phyloP scores from a whole-genome alignment of 495 filamentous ascomycete genomes.

The Penicillium atrosanguineum region DNA sequence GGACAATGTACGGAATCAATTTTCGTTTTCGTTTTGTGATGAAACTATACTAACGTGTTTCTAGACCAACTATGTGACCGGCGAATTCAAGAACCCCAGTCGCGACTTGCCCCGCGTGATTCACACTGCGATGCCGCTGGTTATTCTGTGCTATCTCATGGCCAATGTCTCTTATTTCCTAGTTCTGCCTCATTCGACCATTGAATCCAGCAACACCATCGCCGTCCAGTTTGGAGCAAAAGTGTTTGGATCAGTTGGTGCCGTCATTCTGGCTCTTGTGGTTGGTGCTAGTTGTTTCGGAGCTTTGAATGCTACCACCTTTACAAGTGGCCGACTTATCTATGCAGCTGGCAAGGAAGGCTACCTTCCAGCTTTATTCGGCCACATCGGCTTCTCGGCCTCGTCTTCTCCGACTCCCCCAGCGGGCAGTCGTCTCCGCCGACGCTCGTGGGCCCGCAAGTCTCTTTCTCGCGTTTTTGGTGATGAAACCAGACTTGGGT shows the following conservation, averaged over 20 bases:
- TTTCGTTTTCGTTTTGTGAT: not conserved
- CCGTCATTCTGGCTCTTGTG: slow-evolving; percentile 82
- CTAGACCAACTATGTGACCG: slow-evolving; percentile 94
- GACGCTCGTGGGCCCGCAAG: slow-evolving; percentile 57
- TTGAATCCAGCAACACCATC: slow-evolving; percentile 85
- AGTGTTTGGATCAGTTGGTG: slow-evolving; percentile 81
- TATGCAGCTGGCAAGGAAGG: slow-evolving; percentile 96
- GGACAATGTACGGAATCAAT: slow-evolving; percentile 77
- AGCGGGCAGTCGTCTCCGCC: slow-evolving; percentile 46
- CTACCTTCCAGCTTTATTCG: slow-evolving; percentile 82
- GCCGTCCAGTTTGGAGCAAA: slow-evolving; percentile 90
- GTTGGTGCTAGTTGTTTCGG: slow-evolving; percentile 88
- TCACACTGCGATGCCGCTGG: slow-evolving; percentile 93
- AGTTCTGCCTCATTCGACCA: slow-evolving; percentile 76
- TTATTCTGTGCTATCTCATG: slow-evolving; percentile 85
- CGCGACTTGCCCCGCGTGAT: slow-evolving; percentile 93
- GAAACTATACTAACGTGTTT: not conserved
- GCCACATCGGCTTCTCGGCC: slow-evolving; percentile 71
- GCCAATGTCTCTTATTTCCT: slow-evolving; percentile 93
- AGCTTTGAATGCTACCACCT: slow-evolving; percentile 90
- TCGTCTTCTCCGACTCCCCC: slow-evolving; percentile 27
- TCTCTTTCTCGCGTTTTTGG: slow-evolving; percentile 57
- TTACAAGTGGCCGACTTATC: slow-evolving; percentile 87
- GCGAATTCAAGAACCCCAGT: slow-evolving; percentile 88
- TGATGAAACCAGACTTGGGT: slow-evolving; percentile 58